Evolutionary conservation across 2,329 filamentous ascomycete species (phyloP).

Genomic region (Trichoderma asperellum): DNA sequence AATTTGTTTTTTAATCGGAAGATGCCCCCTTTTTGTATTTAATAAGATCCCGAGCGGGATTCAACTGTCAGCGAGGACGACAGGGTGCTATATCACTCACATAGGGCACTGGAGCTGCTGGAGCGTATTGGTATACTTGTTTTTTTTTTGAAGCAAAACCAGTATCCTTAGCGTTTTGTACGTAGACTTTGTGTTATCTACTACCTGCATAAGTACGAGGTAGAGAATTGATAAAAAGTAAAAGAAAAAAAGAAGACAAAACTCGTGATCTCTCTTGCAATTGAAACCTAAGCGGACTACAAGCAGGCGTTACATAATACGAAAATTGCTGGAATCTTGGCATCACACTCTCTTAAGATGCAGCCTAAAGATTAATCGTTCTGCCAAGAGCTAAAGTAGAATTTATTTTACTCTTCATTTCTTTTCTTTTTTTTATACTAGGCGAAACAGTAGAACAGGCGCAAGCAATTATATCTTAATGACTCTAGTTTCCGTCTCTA

Average conservation of each 20-base stretch:
- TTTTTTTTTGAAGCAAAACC: conserved; percentile 2
- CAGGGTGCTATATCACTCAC: neutral
- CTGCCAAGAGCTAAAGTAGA: neutral
- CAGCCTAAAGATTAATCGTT: neutral
- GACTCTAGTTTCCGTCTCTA: conserved; percentile 38
- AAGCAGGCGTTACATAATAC: neutral
- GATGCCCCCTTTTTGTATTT: conserved; percentile 24
- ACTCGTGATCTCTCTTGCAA: neutral
- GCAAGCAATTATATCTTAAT: neutral
- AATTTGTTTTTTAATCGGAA: conserved; percentile 26
- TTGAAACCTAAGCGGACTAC: neutral
- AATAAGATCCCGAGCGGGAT: conserved; percentile 8
- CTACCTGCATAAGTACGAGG: conserved; percentile 1
- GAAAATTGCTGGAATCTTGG: neutral
- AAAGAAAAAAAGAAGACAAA: neutral
- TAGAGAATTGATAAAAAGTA: conserved; percentile 9
- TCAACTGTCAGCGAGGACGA: neutral
- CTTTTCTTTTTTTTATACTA: conserved; percentile 2
- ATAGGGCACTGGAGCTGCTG: conserved; percentile 1
- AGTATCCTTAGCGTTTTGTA: conserved; percentile 13
- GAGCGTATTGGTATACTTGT: conserved; percentile 23
- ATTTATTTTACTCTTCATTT: neutral
- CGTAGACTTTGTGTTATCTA: conserved; percentile 4
- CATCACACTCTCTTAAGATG: neutral
- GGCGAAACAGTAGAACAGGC: neutral